Conservation (phyloP, 345 rosid species). For the Aquilaria malaccensis region DNA sequence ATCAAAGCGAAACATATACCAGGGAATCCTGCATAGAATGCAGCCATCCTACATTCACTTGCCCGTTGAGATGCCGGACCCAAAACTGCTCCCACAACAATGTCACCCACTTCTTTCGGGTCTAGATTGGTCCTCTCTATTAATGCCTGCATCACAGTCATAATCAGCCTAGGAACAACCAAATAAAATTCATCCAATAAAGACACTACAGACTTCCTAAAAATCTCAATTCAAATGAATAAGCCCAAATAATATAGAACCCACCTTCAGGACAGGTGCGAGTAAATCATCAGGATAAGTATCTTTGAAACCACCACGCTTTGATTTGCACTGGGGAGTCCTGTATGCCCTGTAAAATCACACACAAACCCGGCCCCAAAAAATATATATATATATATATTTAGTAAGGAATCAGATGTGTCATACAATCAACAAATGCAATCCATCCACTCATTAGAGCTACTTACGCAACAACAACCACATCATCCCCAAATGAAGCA, state of each 20-base stretch:
- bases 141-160: constrained; percentile 50
- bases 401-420: neutral
- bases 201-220: neutral
- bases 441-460: neutral
- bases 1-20: constrained; percentile 25
- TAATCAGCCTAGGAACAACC: neutral
- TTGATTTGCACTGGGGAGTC: constrained; percentile 77
- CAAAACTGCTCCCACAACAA: constrained; percentile 90
- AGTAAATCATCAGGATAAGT: constrained; percentile 83
- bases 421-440: neutral
- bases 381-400: neutral
- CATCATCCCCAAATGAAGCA: constrained; percentile 71
- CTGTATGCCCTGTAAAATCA: constrained; percentile 53
- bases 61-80: constrained; percentile 92
- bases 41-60: constrained; percentile 96
- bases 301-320: constrained; percentile 89
- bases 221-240: neutral
- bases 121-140: constrained; percentile 68
- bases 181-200: neutral
- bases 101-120: constrained; percentile 94
- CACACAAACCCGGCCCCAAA: neutral
- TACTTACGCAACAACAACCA: constrained; percentile 86
- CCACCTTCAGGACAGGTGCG: constrained; percentile 73
- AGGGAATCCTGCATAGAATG: constrained; percentile 95
- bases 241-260: neutral